Evolutionary conservation across 306 rosid genomes (phyloP).

Genomic region (Astragalus glycyphyllos): DNA sequence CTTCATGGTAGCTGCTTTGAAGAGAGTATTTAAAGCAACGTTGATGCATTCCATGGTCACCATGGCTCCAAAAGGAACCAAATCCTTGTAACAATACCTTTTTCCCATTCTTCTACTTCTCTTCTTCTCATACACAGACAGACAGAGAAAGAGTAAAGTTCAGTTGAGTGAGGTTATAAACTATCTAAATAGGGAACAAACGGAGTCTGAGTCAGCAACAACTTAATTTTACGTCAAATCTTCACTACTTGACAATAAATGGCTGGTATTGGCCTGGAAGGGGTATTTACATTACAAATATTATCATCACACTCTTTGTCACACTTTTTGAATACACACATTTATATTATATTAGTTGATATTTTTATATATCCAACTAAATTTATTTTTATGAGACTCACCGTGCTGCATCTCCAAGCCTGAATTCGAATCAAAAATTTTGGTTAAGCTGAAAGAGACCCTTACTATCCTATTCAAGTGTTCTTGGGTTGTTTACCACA

Average conservation of each 20-base stretch:
- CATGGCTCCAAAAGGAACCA: slow-evolving; percentile 77
- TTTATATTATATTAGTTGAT: too few relatives aligned
- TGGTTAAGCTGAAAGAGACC: too few relatives aligned
- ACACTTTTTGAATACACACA: too few relatives aligned
- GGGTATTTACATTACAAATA: too few relatives aligned
- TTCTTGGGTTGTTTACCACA: too few relatives aligned
- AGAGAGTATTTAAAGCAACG: slow-evolving; percentile 86
- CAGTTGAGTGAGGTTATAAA: background rate
- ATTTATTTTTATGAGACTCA: too few relatives aligned
- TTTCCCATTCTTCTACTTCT: slow-evolving; percentile 42
- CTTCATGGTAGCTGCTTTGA: slow-evolving; percentile 78
- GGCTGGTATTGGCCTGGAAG: background rate
- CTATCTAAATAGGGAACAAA: background rate
- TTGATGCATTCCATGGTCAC: slow-evolving; percentile 77
- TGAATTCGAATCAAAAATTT: too few relatives aligned
- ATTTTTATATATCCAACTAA: too few relatives aligned
- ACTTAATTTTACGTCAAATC: background rate
- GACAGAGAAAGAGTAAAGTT: background rate
- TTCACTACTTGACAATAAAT: background rate
- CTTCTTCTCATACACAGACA: background rate
- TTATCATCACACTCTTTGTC: too few relatives aligned
- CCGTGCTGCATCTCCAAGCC: too few relatives aligned
- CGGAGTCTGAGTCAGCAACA: background rate
- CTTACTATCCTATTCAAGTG: too few relatives aligned
- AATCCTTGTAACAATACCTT: slow-evolving; percentile 49